These are phyloP conservation scores for Venturiaceae sp. DNA, from an alignment of 2,329 filamentous ascomycete genomes.

Conservation along the genomic window DNA sequence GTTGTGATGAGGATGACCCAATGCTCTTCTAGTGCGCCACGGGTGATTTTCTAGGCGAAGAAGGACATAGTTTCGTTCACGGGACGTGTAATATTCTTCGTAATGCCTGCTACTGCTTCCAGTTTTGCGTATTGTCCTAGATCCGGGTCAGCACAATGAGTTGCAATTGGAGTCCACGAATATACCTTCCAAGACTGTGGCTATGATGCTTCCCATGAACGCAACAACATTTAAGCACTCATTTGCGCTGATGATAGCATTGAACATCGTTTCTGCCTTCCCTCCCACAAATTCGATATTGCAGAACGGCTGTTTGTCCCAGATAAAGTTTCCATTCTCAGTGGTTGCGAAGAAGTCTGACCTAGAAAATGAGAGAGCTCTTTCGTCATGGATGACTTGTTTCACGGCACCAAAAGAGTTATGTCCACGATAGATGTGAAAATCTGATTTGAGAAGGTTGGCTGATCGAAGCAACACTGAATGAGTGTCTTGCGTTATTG, in stretches of 20 bases:
- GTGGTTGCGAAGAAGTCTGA: background rate
- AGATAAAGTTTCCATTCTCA: background rate
- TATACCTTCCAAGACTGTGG: background rate
- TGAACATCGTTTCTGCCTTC: background rate
- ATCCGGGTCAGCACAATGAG: background rate
- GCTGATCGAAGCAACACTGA: background rate
- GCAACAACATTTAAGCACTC: background rate
- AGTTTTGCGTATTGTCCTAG: background rate
- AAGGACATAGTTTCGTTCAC: background rate
- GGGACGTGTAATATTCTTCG: background rate
- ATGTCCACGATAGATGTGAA: background rate
- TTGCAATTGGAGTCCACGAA: background rate
- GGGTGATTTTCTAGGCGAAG: no score
- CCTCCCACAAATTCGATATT: background rate
- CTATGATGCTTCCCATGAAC: background rate
- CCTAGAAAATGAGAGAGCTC: background rate
- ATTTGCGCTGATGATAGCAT: background rate
- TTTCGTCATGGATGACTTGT: background rate
- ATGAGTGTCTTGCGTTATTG: background rate
- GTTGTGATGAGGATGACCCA: background rate
- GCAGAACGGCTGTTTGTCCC: background rate
- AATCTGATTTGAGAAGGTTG: background rate
- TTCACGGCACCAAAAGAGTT: background rate
- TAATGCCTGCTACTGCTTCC: background rate
- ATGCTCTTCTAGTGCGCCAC: background rate